Evolutionary conservation across 2,329 filamentous ascomycete genomes (phyloP).

Genomic region (Cordyceps javanica): DNA sequence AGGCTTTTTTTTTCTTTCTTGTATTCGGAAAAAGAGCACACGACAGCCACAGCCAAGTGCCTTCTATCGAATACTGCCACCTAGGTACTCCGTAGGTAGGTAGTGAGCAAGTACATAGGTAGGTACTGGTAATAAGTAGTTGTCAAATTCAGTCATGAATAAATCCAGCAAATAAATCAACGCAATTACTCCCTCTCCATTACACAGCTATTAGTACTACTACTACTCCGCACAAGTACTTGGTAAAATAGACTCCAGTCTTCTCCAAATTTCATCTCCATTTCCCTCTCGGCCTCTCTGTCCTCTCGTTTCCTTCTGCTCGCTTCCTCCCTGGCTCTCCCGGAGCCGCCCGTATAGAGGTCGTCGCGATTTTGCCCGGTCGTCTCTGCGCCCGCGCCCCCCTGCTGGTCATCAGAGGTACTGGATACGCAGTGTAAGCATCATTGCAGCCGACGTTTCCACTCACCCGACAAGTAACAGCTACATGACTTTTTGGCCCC

Average conservation of each 20-base stretch:
- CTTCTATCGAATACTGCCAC: no score
- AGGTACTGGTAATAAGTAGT: no score
- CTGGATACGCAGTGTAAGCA: background rate
- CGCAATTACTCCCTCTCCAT: no score
- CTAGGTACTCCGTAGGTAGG: background rate
- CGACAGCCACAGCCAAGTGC: background rate
- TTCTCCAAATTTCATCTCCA: conserved; percentile 5
- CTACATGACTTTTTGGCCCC: background rate
- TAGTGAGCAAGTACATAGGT: background rate
- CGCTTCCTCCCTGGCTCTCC: no score
- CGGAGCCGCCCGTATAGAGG: conserved; percentile 7
- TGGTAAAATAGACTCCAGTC: background rate
- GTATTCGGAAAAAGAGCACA: background rate
- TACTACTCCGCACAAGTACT: no score
- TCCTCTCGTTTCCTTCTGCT: no score
- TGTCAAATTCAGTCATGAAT: background rate
- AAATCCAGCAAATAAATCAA: background rate
- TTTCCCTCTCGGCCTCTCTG: background rate
- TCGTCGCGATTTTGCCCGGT: conserved; percentile 10
- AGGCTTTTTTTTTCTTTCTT: background rate
- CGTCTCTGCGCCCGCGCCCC: background rate
- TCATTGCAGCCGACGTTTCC: background rate
- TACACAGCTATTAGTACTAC: no score
- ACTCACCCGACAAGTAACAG: no score
- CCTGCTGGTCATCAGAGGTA: no score